Evolutionary conservation across 2,329 filamentous ascomycete genomes (phyloP), one percentile per base, ranked within the genome.

Genomic region (Colletotrichum spinosum): DNA sequence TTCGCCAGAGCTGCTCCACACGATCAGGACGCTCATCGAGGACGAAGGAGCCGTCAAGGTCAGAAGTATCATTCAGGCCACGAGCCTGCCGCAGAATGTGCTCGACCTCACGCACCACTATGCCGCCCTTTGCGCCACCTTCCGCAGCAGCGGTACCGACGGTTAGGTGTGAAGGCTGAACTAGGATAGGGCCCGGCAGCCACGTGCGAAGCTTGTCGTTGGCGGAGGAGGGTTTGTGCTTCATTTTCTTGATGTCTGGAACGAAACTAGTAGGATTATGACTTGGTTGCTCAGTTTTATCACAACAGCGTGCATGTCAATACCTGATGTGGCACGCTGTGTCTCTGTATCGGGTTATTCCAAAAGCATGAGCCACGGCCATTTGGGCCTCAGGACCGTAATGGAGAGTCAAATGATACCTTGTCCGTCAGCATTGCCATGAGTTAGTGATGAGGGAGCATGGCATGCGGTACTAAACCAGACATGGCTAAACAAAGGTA

Each of bases 31-130:
- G 70, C 84, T 99, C 70, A 99, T 99, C 75, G 96, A 98, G 79
- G 94, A 97, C 70, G 96, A 99, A 79, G 96, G 96, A 64, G 95
- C 95, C 1, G 93, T 99, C 77, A 99, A 99, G 81, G 92, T 99
- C 59, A 88, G 96, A 74, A 97, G 94, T 77, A 97, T 99, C 74
- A 94, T 99, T 58, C 96, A 99, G 79, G 94, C 95, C 2, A 98
- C 95, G 3, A 97, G 92, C 76, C 81, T 99, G 68, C 94, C 95
- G 10, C 96, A 98, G 79, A 90, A 92, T 65, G 94, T 99, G 44
- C 85, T 98, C 59, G 95, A 98, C 76, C 82, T 99, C 65, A 98
- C 96, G 34, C 95, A 99, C 78, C 92, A 97, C 76, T 99, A 99
- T 76, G 96, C 95, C 17, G 93, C 93, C 61, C 83, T 99, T 41